Evolutionary conservation across 192 early-diverging fungal species (phyloP).

Genomic region (Obelidium mucronatum): DNA sequence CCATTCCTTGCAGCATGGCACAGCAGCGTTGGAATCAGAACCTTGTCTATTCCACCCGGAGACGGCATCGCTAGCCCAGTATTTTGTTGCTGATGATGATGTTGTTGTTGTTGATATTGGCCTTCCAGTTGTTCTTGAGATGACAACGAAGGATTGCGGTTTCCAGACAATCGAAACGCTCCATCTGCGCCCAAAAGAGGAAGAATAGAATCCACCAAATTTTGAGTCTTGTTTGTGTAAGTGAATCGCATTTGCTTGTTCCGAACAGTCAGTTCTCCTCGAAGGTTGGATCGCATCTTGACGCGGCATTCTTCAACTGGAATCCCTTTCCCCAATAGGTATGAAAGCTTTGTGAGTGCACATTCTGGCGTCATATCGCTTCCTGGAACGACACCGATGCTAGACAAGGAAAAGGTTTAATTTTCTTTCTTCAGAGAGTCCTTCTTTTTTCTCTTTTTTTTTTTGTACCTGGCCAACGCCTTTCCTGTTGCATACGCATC

Average conservation of each 20-base stretch:
- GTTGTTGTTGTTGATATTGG: no score
- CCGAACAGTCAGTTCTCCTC: constrained; percentile 91
- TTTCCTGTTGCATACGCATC: constrained; percentile 92
- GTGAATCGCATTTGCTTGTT: constrained; percentile 71
- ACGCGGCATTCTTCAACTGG: constrained; percentile 75
- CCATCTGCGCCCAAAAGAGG: constrained; percentile 24
- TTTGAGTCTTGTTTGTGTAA: constrained; percentile 66
- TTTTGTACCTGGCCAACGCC: constrained; percentile 69
- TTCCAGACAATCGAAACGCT: background rate
- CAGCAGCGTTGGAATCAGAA: constrained; percentile 82
- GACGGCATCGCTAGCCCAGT: background rate
- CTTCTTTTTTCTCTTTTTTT: no score
- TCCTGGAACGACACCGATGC: constrained; percentile 80
- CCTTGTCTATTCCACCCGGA: constrained; percentile 62
- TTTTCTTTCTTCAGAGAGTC: no score
- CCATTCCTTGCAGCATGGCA: constrained; percentile 87
- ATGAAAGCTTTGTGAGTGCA: constrained; percentile 94
- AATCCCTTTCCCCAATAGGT: constrained; percentile 79
- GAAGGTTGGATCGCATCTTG: constrained; percentile 82
- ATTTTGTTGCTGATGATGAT: no score
- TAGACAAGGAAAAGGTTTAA: no score
- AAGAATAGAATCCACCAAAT: constrained; percentile 40
- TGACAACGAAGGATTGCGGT: background rate
- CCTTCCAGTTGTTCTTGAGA: background rate
- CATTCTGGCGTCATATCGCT: constrained; percentile 94